Percentiles rank a stretch among this genome's conserved stretches.
phyloP scores from a whole-genome alignment of 2,329 filamentous ascomycete genomes.

The Madurella fahalii region DNA sequence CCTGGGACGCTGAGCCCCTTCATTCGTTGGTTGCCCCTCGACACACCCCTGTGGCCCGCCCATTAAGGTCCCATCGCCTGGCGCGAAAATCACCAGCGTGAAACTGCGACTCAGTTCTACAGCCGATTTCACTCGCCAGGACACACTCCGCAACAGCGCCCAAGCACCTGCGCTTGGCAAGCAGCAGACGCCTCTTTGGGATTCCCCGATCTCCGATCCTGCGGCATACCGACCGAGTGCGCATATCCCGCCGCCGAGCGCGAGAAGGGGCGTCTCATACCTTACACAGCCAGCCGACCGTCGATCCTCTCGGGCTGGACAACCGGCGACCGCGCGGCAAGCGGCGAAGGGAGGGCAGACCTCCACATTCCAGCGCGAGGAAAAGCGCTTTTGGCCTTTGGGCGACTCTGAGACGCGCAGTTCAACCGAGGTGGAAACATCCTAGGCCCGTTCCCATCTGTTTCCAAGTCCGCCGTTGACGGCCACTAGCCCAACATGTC shows the following conservation, averaged over 20 bases:
- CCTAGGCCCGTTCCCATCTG: slow-evolving; percentile 3
- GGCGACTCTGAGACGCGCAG: slow-evolving; percentile 10
- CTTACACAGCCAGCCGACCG: slow-evolving; percentile 13
- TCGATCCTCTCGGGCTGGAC: slow-evolving; percentile 4
- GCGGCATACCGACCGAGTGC: not conserved
- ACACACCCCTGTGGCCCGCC: slow-evolving; percentile 19
- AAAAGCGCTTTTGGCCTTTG: slow-evolving; percentile 1
- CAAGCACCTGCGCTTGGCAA: slow-evolving; percentile 13
- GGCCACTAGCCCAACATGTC: slow-evolving; percentile 49
- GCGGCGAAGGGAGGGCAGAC: slow-evolving; percentile 7
- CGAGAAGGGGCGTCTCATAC: slow-evolving; percentile 7
- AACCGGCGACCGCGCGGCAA: slow-evolving; percentile 13
- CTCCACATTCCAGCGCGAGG: slow-evolving; percentile 8
- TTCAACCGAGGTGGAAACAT: slow-evolving; percentile 9
- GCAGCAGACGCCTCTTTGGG: not conserved
- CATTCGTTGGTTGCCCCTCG: slow-evolving; percentile 22
- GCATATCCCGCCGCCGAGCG: slow-evolving; percentile 5
- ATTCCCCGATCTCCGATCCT: not conserved
- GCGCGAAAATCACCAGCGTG: slow-evolving; percentile 22
- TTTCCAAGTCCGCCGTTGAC: slow-evolving; percentile 10
- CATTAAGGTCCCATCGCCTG: slow-evolving; percentile 22
- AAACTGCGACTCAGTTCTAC: slow-evolving; percentile 24
- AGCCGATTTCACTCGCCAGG: slow-evolving; percentile 16
- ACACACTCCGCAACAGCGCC: not conserved
- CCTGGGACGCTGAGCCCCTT: slow-evolving; percentile 25